phyloP scores from a whole-genome alignment of 192 early-diverging fungal species.

The Coemansia sp. region DNA sequence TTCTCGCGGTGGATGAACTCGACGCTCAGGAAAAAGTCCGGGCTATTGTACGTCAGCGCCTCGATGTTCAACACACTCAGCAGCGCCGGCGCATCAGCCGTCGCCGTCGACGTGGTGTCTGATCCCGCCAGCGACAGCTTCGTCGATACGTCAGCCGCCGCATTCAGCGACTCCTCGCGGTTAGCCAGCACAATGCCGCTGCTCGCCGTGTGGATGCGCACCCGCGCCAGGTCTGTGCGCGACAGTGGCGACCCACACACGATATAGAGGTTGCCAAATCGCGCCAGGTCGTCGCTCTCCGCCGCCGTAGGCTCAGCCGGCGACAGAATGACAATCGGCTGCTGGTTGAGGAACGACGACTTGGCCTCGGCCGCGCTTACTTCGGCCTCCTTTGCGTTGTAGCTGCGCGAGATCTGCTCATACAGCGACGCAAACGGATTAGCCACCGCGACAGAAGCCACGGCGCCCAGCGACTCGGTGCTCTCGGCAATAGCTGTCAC shows the following conservation, averaged over 20 bases:
- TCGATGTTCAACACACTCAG: constrained; percentile 69
- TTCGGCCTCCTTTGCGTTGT: constrained; percentile 12
- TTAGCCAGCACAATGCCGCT: constrained; percentile 62
- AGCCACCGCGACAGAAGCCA: not conserved
- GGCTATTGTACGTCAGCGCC: constrained; percentile 44
- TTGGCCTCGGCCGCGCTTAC: not conserved
- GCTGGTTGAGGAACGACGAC: constrained; percentile 41
- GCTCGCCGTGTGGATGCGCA: constrained; percentile 56
- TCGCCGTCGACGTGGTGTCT: constrained; percentile 51
- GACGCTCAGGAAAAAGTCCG: constrained; percentile 63
- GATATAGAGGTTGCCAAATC: constrained; percentile 56
- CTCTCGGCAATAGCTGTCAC: constrained; percentile 19
- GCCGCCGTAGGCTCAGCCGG: constrained; percentile 44
- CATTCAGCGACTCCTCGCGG: constrained; percentile 43
- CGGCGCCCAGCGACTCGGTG: not conserved
- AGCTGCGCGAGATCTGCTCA: constrained; percentile 52
- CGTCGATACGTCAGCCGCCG: constrained; percentile 35
- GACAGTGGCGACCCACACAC: constrained; percentile 59
- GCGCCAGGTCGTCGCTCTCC: constrained; percentile 44
- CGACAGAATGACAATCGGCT: constrained; percentile 62
- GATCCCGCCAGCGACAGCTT: constrained; percentile 43
- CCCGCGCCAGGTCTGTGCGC: constrained; percentile 61
- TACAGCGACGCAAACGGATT: constrained; percentile 46
- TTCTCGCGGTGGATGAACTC: constrained; percentile 74
- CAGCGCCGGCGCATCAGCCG: constrained; percentile 64